Base-by-base conservation (phyloP, 352 stramenopile species). In the Phytophthora vignae region DNA sequence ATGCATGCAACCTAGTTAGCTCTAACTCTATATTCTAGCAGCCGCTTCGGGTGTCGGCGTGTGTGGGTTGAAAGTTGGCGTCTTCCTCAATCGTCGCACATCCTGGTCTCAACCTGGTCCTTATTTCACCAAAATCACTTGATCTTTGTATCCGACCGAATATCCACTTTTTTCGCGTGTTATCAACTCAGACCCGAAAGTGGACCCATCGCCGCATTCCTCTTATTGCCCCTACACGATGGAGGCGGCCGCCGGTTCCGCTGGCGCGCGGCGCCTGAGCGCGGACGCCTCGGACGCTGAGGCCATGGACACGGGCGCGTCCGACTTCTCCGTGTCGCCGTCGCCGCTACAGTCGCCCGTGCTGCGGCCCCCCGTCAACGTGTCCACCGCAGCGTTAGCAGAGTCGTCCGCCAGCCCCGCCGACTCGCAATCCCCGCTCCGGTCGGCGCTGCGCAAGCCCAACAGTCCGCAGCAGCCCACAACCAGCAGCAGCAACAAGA, bases 111-210 rank as follows among this genome's bases (percentile, higher is more conserved):
- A 25, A 25, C 22, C 22, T 25, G 22, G 22, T 25, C 22, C 22
- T 25, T 25, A 25, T 25, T 25, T 25, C 33, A 9, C 33, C 33
- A 40, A 11, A 40, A 40, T 1, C 19, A 55, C 67, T 74, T 71
- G 55, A 31, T 25, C 10, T 74, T 67, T 71, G 67, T 67, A 74
- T 71, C 19, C 6, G 55, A 60, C 58, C 10, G 22, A 76, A 63
- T 69, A 76, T 76, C 69, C 69, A 76, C 46, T 50, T 50, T 61
- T 5, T 46, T 46, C 6, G 40, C 40, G 40, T 46, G 12, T 19
- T 19, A 17, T 46, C 52, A 36, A 58, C 52, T 58, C 52, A 40
- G 50, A 60, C 14, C 14, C 40, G 33, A 40, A 14, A 19, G 38
- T 15, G 40, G 40, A 48, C 40, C 40, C 56, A 67, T 25, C 33